Evolutionary conservation across 164 flowering plant species (phyloP).

Genomic region (Aristolochia fimbriata): DNA sequence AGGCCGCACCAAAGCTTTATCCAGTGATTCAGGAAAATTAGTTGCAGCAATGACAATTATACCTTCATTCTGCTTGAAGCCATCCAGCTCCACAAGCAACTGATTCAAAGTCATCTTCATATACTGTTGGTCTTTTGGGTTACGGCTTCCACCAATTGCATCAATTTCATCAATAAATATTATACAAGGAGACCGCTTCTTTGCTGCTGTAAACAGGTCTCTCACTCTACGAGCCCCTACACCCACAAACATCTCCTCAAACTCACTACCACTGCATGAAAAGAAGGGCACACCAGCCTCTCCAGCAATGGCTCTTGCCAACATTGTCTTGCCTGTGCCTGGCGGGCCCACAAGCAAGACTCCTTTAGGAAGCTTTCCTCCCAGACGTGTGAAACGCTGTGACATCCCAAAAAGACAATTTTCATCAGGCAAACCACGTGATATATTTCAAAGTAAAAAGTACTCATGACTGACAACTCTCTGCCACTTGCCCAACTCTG

Average conservation of each 20-base stretch:
- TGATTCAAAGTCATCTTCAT: slow-evolving; percentile 98
- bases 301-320: slow-evolving; percentile 99
- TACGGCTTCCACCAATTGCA: slow-evolving; percentile 96
- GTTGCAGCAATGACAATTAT: slow-evolving; percentile 97
- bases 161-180: slow-evolving; percentile 90
- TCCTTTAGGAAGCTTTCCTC: slow-evolving; percentile 98
- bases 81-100: slow-evolving; percentile 94
- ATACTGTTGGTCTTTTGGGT: slow-evolving; percentile 88
- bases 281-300: slow-evolving; percentile 99
- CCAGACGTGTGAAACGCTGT: slow-evolving; percentile 92
- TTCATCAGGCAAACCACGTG: not conserved
- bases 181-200: slow-evolving; percentile 85
- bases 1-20: slow-evolving; percentile 94
- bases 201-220: slow-evolving; percentile 86
- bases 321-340: slow-evolving; percentile 97
- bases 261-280: slow-evolving; percentile 97
- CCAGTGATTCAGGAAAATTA: slow-evolving; percentile 90
- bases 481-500: too few relatives aligned
- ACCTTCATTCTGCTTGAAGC: slow-evolving; percentile 96
- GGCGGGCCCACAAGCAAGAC: slow-evolving; percentile 97
- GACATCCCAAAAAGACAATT: slow-evolving; percentile 10
- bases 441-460: not conserved
- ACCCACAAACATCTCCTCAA: slow-evolving; percentile 99
- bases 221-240: slow-evolving; percentile 94
- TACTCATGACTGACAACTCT: not conserved